A percentile compares a stretch with the other conserved stretches of the same genome.
Conservation (phyloP, 805 yeast species). For the Wickerhamiella hasegawae region DNA sequence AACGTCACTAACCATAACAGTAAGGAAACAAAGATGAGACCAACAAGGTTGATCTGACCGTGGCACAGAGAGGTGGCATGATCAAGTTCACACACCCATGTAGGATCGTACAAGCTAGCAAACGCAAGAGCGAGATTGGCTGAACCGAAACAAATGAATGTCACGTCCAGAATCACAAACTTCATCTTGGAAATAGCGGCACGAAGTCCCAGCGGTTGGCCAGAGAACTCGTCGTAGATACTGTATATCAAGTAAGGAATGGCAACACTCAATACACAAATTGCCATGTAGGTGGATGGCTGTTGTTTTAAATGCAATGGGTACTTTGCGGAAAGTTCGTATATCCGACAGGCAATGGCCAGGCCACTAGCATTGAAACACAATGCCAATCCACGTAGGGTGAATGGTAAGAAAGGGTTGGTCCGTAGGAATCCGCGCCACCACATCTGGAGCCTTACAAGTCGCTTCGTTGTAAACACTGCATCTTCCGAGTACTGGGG, state of each 20-base stretch:
- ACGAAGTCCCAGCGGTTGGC: conserved; percentile 82
- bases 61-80: conserved; percentile 44
- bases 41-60: conserved; percentile 61
- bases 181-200: conserved; percentile 72
- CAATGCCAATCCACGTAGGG: conserved; percentile 46
- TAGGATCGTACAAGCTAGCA: conserved; percentile 60
- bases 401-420: conserved; percentile 69
- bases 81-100: conserved; percentile 54
- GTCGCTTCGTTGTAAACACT: conserved; percentile 1
- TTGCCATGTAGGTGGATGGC: conserved; percentile 86
- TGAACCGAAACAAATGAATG: conserved; percentile 76
- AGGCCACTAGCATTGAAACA: conserved; percentile 50
- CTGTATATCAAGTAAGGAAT: conserved; percentile 63
- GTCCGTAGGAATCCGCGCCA: conserved; percentile 33
- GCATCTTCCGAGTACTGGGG: neutral
- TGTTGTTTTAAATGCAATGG: conserved; percentile 2
- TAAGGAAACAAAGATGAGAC: conserved; percentile 61
- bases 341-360: conserved; percentile 47
- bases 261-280: conserved; percentile 69
- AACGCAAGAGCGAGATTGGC: conserved; percentile 80
- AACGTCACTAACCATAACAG: conserved; percentile 77
- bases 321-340: conserved; percentile 26
- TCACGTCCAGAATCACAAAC: conserved; percentile 61
- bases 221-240: conserved; percentile 79
- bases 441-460: conserved; percentile 2